Percentiles rank a stretch among this genome's conserved stretches.
These are phyloP conservation scores for Candida sanyaensis DNA, from an alignment of 1,139 yeast genomes.

Conservation along the genomic window DNA sequence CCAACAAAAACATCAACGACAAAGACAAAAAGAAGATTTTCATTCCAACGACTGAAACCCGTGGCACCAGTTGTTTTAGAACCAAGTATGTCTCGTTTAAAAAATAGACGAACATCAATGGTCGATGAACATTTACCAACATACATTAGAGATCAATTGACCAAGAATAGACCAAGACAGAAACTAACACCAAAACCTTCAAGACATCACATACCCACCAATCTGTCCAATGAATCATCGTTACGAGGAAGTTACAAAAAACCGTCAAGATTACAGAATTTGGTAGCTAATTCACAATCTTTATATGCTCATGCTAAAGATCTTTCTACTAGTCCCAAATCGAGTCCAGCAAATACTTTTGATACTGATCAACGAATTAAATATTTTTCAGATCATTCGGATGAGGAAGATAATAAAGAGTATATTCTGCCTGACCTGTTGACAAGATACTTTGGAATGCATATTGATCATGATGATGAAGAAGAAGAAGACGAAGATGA, in stretches of 20 bases:
- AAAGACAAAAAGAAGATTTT: not conserved
- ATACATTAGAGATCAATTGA: conserved; percentile 38
- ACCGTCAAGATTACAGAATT: conserved; percentile 34
- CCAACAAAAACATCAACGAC: not conserved
- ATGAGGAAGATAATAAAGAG: conserved; percentile 36
- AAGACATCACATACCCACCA: conserved; percentile 3
- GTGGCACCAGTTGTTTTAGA: not conserved
- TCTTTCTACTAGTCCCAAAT: conserved; percentile 15
- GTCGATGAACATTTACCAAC: conserved; percentile 43
- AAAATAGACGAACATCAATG: conserved; percentile 31
- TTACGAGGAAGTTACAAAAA: conserved; percentile 10
- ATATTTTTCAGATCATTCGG: conserved; percentile 18
- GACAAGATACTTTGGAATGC: conserved; percentile 30
- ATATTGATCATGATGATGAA: conserved; percentile 20
- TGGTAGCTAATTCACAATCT: conserved; percentile 41
- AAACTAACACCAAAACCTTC: conserved; percentile 12
- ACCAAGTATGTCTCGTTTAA: not conserved
- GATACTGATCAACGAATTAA: conserved; percentile 13
- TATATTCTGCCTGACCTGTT: conserved; percentile 47
- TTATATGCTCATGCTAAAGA: conserved; percentile 33
- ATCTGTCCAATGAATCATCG: conserved; percentile 7
- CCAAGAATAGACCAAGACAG: conserved; percentile 8
- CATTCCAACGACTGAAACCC: not conserved
- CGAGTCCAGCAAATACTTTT: conserved; percentile 13
- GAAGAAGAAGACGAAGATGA: conserved; percentile 22